Evolutionary conservation across 2,329 filamentous ascomycete genomes (phyloP).

Genomic region (Eutypa lata): DNA sequence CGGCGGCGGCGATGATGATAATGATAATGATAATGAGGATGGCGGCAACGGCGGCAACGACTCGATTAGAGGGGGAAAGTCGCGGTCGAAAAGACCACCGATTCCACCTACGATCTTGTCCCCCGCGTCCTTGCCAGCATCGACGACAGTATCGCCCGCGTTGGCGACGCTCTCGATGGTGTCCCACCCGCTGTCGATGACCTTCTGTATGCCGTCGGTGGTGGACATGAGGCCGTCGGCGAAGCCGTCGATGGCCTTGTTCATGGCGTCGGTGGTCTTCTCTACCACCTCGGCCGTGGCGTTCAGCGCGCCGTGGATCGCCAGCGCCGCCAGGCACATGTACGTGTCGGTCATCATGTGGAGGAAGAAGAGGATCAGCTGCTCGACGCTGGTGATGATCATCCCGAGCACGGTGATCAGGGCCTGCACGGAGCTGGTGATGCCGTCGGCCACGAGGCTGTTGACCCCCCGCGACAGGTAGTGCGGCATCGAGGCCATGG

Average conservation of each 20-base stretch:
- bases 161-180: slow-evolving; percentile 56
- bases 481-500: slow-evolving; percentile 97
- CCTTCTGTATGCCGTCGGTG: slow-evolving; percentile 53
- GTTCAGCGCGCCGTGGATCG: slow-evolving; percentile 75
- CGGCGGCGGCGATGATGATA: background rate
- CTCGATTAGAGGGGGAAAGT: background rate
- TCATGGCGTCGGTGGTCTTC: slow-evolving; percentile 43
- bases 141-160: slow-evolving; percentile 33
- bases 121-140: slow-evolving; percentile 12
- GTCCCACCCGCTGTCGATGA: slow-evolving; percentile 46
- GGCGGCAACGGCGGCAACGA: background rate
- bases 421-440: slow-evolving; percentile 76
- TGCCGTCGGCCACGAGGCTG: slow-evolving; percentile 72
- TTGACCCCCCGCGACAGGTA: slow-evolving; percentile 91
- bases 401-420: slow-evolving; percentile 77
- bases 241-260: slow-evolving; percentile 43
- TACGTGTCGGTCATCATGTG: slow-evolving; percentile 90
- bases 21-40: background rate
- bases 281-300: slow-evolving; percentile 49
- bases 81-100: slow-evolving; percentile 41
- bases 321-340: slow-evolving; percentile 81
- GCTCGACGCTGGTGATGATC: slow-evolving; percentile 78
- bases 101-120: slow-evolving; percentile 26
- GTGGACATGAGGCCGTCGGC: slow-evolving; percentile 44
- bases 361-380: slow-evolving; percentile 87